These are phyloP conservation scores for Cyberlindnera lachancei DNA, from an alignment of 805 yeast species.

Conservation along the genomic window DNA sequence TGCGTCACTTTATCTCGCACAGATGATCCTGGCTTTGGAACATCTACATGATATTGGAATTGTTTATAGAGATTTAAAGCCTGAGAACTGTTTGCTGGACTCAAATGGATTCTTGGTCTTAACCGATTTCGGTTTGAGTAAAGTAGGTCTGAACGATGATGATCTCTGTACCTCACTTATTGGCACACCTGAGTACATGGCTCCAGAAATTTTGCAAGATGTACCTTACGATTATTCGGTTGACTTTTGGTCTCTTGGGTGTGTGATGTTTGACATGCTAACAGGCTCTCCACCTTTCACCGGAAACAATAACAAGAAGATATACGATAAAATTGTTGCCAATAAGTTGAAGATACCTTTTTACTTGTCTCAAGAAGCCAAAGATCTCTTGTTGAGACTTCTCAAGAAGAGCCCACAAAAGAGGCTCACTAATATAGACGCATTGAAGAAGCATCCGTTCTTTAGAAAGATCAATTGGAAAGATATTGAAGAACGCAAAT, in stretches of 20 bases:
- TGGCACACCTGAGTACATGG: slow-evolving; percentile 83
- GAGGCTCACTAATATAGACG: slow-evolving; percentile 52
- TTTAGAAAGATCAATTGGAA: slow-evolving; percentile 75
- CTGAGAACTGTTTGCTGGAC: slow-evolving; percentile 88
- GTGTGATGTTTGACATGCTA: slow-evolving; percentile 70
- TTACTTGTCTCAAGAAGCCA: slow-evolving; percentile 72
- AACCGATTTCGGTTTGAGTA: slow-evolving; percentile 93
- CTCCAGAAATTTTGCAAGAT: slow-evolving; percentile 82
- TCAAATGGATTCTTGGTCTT: slow-evolving; percentile 93
- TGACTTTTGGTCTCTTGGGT: slow-evolving; percentile 92
- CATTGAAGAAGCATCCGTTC: slow-evolving; percentile 58
- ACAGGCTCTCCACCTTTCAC: slow-evolving; percentile 88
- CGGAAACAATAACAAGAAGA: slow-evolving; percentile 69
- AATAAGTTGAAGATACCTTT: slow-evolving; percentile 66
- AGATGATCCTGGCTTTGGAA: slow-evolving; percentile 84
- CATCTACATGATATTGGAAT: slow-evolving; percentile 91
- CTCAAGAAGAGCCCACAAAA: slow-evolving; percentile 63
- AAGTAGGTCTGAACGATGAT: slow-evolving; percentile 50
- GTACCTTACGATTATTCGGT: slow-evolving; percentile 70
- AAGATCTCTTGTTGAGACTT: slow-evolving; percentile 59
- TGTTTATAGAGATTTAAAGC: slow-evolving; percentile 93
- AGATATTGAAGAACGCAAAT: slow-evolving; percentile 35
- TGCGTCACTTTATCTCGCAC: slow-evolving; percentile 93
- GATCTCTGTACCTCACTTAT: slow-evolving; percentile 73
- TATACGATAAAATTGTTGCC: slow-evolving; percentile 65